Evolutionary conservation across 305 asterid genomes (phyloP), one percentile per base, ranked within the genome.

Genomic region (Fraxinus paxiana): DNA sequence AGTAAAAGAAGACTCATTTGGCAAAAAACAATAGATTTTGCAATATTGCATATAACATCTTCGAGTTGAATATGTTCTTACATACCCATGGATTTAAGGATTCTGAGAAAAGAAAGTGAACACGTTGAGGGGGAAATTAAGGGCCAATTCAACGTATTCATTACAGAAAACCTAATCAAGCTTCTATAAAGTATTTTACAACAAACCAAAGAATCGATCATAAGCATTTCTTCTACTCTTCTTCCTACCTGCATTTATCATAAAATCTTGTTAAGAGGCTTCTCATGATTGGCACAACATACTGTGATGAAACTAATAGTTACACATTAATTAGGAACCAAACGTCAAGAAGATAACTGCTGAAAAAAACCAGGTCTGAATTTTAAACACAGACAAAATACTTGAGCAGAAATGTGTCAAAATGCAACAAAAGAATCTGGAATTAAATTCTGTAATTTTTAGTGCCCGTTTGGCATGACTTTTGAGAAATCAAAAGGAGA

Each of bases 171-270:
- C 24, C 6, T 70, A 2, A n/a, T 30, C 24, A 31, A 70, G 31
- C 35, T 69, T 13, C 41, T 28, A 46, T 69, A 28, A 5, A 30
- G 37, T 30, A 3, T 69, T 28, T 33, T 5, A 70, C 17, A 3
- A 30, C 20, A 15, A 69, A 70, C n/a, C 43, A 31, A 70, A 70
- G 5, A 70, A 67, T 70, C 22, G 46, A 70, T 15, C 43, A 31
- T 15, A 6, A 70, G 75, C 22, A 30, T 31, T 38, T 70, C 75
- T 8, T 70, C 17, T 70, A 70, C 24, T 70, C 75, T 70, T 70
- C 73, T 28, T 67, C 73, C 73, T 67, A 70, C 75, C 75, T 70
- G 75, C 75, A 70, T 31, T 33, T 31, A 31, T 13, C 24, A 31
- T 10, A 70, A 31, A 70, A 70, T 30, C 46, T 33, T 6, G 43